Evolutionary conservation across 176 grass and related monocot species (phyloP).

Genomic region (Triticum turgidum): DNA sequence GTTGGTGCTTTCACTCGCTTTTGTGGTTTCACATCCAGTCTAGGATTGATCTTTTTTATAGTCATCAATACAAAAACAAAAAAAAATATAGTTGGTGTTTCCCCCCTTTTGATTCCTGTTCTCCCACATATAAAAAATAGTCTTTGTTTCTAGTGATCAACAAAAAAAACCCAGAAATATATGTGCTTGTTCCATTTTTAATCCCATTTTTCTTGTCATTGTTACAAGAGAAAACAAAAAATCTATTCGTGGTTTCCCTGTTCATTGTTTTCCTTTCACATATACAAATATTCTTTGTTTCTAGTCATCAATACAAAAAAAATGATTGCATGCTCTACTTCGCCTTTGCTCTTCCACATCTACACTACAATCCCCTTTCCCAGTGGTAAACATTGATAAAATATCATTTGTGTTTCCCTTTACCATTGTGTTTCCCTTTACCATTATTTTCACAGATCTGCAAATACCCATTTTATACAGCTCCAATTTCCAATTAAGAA

Average conservation of each 20-base stretch:
- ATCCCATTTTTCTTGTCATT: neutral
- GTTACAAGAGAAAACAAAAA: neutral
- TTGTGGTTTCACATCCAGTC: neutral
- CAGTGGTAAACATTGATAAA: no score
- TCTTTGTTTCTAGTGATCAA: neutral
- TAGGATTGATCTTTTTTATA: neutral
- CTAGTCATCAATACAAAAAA: neutral
- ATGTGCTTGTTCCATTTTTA: neutral
- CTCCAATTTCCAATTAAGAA: no score
- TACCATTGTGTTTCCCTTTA: no score
- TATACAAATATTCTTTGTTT: neutral
- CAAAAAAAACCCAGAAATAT: neutral
- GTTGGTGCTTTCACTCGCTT: neutral
- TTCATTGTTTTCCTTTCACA: neutral
- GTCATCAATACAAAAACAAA: no score
- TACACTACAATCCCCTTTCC: neutral
- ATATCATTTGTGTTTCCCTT: no score
- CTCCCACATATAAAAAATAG: neutral
- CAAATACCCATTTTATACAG: no score
- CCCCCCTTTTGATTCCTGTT: neutral
- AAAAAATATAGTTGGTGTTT: neutral
- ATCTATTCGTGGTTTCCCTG: neutral
- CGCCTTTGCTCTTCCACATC: neutral
- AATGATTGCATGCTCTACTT: neutral
- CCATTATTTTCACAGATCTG: no score